phyloP scores from a whole-genome alignment of 1,139 yeast genomes.

The Yamadazyma sp. region DNA sequence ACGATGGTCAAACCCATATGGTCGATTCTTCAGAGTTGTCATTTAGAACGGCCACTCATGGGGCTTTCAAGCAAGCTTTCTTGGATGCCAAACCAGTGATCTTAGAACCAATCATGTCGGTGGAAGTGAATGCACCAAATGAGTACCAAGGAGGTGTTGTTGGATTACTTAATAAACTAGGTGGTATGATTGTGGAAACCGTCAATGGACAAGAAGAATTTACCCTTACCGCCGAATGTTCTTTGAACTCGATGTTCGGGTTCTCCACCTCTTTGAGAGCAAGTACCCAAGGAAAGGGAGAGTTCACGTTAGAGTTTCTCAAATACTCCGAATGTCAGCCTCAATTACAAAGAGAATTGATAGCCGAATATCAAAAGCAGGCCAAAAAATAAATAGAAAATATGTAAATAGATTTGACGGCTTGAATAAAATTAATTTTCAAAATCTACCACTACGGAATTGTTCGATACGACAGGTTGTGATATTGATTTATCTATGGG shows the following conservation, averaged over 20 bases:
- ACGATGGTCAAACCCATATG: constrained; percentile 96
- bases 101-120: constrained; percentile 94
- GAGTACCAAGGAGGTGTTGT: constrained; percentile 96
- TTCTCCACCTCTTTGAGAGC: constrained; percentile 95
- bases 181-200: constrained; percentile 91
- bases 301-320: constrained; percentile 91
- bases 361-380: constrained; percentile 69
- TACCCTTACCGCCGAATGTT: constrained; percentile 90
- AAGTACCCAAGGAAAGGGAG: constrained; percentile 98
- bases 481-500: constrained; percentile 20
- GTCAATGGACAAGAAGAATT: constrained; percentile 95
- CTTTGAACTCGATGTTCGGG: constrained; percentile 93
- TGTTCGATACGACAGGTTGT: constrained; percentile 6
- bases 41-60: constrained; percentile 87
- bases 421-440: neutral
- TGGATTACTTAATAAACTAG: constrained; percentile 86
- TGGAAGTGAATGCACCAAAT: constrained; percentile 88
- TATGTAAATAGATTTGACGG: constrained; percentile 9
- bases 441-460: neutral
- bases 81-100: constrained; percentile 80
- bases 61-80: constrained; percentile 92
- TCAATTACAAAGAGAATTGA: constrained; percentile 85
- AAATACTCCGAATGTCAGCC: constrained; percentile 90
- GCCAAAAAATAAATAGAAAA: constrained; percentile 21
- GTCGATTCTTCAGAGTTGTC: constrained; percentile 97